Base-by-base conservation (phyloP, 805 yeast genomes). In the Wickerhamomyces hampshirensis region DNA sequence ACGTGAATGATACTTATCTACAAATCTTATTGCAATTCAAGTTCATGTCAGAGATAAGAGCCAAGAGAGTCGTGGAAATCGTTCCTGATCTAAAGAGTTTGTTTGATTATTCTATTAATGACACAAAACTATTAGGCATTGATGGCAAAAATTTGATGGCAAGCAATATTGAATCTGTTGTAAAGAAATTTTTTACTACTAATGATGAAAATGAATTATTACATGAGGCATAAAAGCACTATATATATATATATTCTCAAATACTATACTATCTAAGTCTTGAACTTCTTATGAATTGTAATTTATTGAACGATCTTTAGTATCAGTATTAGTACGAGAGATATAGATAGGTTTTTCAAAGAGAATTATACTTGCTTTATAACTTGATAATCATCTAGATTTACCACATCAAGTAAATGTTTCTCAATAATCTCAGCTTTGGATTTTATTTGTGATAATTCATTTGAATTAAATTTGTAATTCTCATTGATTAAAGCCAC, bases 11-110 rank as follows among this genome's bases (percentile, higher is more conserved):
- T 29, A 68, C 77, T 0, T 71, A 66, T 46, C 43, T 66, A 5
- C 71, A 71, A 44, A 66, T 77, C 37, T 44, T 82, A 18, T 66
- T 70, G 34, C 80, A 80, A 38, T 68, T 83, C 44, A 76, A 74
- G 37, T 62, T 68, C 43, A 68, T 82, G 69, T 78, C 84, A 3
- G 68, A 65, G 8, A 52, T 67, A 3, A 70, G 69, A 36, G 72
- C 79, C 0, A 68, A 69, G 31, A 60, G 66, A 15, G 58, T 80
- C 3, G 57, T 61, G 21, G 49, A 59, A 12, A 60, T 58, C 28
- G 71, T 71, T 44, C 59, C 65, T 3, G 61, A 65, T 6, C 56
- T 79, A 17, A 60, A 44, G 36, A 29, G 48, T 1, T 30, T 66
- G 19, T 44, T 42, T 15, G 34, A 44, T 31, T 63, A 47, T 58